phyloP scores from a whole-genome alignment of 495 filamentous ascomycete species.

The Apiosordaria backusii region DNA sequence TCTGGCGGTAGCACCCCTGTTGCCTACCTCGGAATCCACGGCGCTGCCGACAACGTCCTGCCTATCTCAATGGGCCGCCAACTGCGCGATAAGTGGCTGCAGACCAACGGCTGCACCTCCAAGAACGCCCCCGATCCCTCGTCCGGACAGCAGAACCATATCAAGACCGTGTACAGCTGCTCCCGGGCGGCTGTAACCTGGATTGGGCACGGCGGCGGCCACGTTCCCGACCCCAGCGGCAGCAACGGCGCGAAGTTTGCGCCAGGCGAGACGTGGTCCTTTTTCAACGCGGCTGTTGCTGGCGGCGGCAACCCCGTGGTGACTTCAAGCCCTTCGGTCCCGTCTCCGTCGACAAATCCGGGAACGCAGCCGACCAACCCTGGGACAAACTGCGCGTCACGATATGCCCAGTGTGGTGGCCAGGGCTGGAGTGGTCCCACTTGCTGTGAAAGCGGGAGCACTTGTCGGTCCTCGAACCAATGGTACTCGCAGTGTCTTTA shows the following conservation, averaged over 20 bases:
- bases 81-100: constrained; percentile 40
- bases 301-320: constrained; percentile 8
- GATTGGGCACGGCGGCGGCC: constrained; percentile 23
- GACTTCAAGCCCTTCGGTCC: constrained; percentile 1
- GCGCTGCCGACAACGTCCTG: constrained; percentile 41
- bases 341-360: too few species aligned
- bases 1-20: constrained; percentile 37
- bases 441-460: constrained; percentile 19
- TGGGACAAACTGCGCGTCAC: constrained; percentile 19
- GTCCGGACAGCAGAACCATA: constrained; percentile 28
- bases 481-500: constrained; percentile 21
- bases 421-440: constrained; percentile 13
- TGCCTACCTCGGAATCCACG: constrained; percentile 43
- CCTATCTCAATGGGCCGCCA: constrained; percentile 32
- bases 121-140: constrained; percentile 34
- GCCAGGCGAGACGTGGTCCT: constrained; percentile 18
- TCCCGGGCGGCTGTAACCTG: constrained; percentile 28
- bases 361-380: constrained; percentile 8
- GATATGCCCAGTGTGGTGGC: constrained; percentile 44
- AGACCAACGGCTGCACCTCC: constrained; percentile 38
- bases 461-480: constrained; percentile 9
- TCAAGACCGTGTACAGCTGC: constrained; percentile 35
- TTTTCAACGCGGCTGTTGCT: constrained; percentile 15
- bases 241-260: constrained; percentile 16
- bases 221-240: constrained; percentile 19